Conservation (phyloP, 345 rosid genomes). For the Sisymbrium irio region DNA sequence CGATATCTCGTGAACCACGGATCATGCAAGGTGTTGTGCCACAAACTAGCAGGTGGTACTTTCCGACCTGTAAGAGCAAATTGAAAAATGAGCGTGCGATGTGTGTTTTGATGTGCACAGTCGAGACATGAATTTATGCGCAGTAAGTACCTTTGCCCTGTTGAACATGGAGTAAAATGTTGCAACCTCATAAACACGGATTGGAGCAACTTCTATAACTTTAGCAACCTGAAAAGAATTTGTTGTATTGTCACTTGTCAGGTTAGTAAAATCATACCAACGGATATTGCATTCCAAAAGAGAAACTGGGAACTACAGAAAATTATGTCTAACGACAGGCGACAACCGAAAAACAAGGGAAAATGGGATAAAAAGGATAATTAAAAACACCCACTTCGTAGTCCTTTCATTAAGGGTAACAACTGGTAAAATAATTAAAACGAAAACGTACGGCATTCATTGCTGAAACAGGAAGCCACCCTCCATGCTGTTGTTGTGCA, state of each 20-base stretch:
- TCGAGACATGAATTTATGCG: constrained; percentile 1
- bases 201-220: constrained; percentile 82
- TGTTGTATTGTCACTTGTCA: constrained; percentile 1
- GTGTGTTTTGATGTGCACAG: not conserved
- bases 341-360: not conserved
- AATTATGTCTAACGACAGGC: not conserved
- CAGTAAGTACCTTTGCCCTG: constrained; percentile 57
- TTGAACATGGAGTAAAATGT: constrained; percentile 99
- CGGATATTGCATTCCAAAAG: not conserved
- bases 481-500: constrained; percentile 99
- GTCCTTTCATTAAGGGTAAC: not conserved
- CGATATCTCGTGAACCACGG: constrained; percentile 88
- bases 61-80: constrained; percentile 69
- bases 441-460: constrained; percentile 76
- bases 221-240: constrained; percentile 68
- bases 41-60: constrained; percentile 95
- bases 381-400: not conserved
- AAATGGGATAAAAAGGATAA: not conserved
- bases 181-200: constrained; percentile 95
- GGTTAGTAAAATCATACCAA: not conserved
- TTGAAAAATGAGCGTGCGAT: not conserved
- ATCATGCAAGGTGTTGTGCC: constrained; percentile 99
- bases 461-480: constrained; percentile 99
- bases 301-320: not conserved
- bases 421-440: not conserved